Evolutionary conservation across 2,329 filamentous ascomycete genomes (phyloP).

Genomic region (Talaromyces amestolkiae): DNA sequence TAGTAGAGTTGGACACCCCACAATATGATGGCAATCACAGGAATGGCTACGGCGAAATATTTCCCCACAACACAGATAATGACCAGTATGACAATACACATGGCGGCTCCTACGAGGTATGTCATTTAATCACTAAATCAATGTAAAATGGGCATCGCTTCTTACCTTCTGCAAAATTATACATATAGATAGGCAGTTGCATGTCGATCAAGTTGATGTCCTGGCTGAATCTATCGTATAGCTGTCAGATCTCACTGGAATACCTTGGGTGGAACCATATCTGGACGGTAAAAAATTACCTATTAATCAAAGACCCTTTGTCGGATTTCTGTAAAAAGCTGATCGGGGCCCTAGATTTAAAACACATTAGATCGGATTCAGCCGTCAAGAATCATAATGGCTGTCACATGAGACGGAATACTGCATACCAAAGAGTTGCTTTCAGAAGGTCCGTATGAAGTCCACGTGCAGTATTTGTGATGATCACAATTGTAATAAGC

Average conservation of each 20-base stretch:
- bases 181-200: constrained; percentile 24
- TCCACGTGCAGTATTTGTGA: constrained; percentile 7
- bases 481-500: constrained; percentile 11
- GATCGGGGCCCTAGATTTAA: constrained; percentile 5
- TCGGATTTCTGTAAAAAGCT: constrained; percentile 15
- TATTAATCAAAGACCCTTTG: constrained; percentile 13
- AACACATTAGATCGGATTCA: not conserved
- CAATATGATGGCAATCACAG: constrained; percentile 46
- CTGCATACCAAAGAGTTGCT: constrained; percentile 12
- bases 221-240: constrained; percentile 25
- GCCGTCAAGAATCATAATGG: not conserved
- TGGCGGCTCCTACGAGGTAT: not conserved
- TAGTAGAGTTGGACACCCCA: constrained; percentile 58
- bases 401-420: not conserved
- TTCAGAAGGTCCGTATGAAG: constrained; percentile 14
- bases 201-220: constrained; percentile 6
- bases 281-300: constrained; percentile 1
- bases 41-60: constrained; percentile 52
- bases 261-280: not conserved
- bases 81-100: constrained; percentile 45
- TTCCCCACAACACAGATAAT: constrained; percentile 50
- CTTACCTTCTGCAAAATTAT: constrained; percentile 9
- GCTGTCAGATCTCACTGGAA: not conserved
- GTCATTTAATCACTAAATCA: not conserved
- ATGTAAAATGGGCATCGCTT: not conserved